Evolutionary conservation across 495 filamentous ascomycete genomes (phyloP).

Genomic region (Parachaetomium inaequale): DNA sequence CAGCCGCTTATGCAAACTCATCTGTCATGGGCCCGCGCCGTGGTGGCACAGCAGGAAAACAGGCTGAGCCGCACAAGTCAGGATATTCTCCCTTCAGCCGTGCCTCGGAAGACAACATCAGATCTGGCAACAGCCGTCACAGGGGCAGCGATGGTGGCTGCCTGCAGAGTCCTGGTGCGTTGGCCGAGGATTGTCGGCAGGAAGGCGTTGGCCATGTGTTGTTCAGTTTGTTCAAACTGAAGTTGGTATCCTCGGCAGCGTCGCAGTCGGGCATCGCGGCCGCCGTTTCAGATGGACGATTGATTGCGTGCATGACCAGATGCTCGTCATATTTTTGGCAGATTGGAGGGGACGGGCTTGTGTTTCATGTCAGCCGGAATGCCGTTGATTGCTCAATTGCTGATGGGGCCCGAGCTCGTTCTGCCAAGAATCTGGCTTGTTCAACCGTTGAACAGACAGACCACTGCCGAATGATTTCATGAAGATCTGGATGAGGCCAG

Average conservation of each 20-base stretch:
- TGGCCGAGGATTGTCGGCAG: background rate
- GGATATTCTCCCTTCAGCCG: slow-evolving; percentile 3
- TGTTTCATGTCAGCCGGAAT: slow-evolving; percentile 13
- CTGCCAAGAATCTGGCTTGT: background rate
- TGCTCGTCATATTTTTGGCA: slow-evolving; percentile 17
- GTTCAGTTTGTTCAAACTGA: background rate
- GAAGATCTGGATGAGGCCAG: background rate
- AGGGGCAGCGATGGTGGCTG: background rate
- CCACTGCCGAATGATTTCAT: background rate
- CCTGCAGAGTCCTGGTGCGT: background rate
- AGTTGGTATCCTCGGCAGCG: background rate
- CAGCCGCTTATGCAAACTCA: slow-evolving; percentile 1
- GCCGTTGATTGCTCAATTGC: background rate
- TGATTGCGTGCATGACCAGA: slow-evolving; percentile 1
- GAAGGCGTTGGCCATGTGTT: background rate
- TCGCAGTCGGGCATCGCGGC: background rate
- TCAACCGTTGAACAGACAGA: background rate
- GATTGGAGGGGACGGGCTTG: slow-evolving; percentile 12
- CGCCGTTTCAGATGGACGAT: slow-evolving; percentile 1
- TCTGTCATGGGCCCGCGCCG: background rate
- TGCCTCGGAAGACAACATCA: slow-evolving; percentile 2
- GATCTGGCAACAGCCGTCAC: background rate
- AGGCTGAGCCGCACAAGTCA: slow-evolving; percentile 1
- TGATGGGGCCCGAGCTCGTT: background rate
- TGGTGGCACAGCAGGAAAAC: slow-evolving; percentile 10